Evolutionary conservation across 768 basidiomycete species (phyloP), one percentile per base, ranked within the genome.

Genomic region (Rhodocollybia butyracea): DNA sequence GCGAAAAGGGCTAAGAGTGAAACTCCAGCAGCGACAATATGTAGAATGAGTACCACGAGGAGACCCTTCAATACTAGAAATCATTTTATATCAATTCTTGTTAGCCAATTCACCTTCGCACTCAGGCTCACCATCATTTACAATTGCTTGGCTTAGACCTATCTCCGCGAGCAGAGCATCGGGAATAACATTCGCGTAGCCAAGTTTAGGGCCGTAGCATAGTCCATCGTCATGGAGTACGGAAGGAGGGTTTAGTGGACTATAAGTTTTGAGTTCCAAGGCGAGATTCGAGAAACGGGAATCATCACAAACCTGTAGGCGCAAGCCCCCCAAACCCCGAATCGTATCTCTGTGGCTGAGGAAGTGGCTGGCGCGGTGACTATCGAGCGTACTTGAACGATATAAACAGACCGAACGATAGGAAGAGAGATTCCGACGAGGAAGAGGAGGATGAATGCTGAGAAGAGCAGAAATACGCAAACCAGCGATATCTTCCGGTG

Each of bases 301-400:
- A 36, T 24, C 15, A 22, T 48, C 13, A 57, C 64, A 55, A 54
- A 78, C 83, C 76, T 81, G n/a, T 69, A 69, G 1, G 84, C 84
- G 68, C 92, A 94, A 32, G 86, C 76, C 1, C 92, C 92, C 87
- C 91, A 93, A 5, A 92, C 85, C 3, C 92, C 92, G 58, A 92
- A 87, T 32, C 82, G 77, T 10, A 91, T 68, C 60, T 77, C 73
- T 3, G 83, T 85, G 27, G 84, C 83, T 12, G 83, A 68, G 57
- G 76, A 75, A 11, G 85, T 83, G 31, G 64, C 60, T 2, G 76
- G 75, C 46, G 70, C 66, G 0, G 60, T 58, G 7, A 63, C 43
- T 0, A 65, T 68, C 41, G 78, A 68, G 55, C 68, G 61, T 69
- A 89, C 65, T 19, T 70, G 61, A 46, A 90, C 70, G 26, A 91